Base-by-base conservation (phyloP, 1,284 basidiomycete genomes). In the Ustilago cynodontis region DNA sequence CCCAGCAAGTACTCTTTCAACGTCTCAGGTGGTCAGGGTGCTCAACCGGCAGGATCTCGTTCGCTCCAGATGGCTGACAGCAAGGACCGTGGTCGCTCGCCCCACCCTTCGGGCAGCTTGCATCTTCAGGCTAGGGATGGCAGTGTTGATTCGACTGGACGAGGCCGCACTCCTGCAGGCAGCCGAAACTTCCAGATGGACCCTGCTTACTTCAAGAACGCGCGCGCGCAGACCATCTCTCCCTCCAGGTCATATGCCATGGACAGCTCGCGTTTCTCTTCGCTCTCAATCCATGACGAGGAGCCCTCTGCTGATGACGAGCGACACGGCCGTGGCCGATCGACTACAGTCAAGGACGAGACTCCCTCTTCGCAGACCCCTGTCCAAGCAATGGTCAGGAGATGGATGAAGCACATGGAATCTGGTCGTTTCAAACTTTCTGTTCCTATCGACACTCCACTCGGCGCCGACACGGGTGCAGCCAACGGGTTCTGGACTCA, bases 351-450 rank as follows among this genome's bases (percentile, higher is more conserved):
- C 63, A 74, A 74, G 56, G 68, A 68, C 55, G 68, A 73, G 65
- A 71, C 68, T 20, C 69, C 71, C 16, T 72, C 71, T 31, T 75
- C 71, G 54, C 75, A 18, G 77, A 73, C 77, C 0, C 72, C 83
- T 1, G 89, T 97, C 3, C 83, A 87, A 10, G 82, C 86, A 2
- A 90, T 97, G 87, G 91, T 91, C 1, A 82, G 84, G 8, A 90
- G 95, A 10, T 96, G 95, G 94, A 87, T 89, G 72, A 79, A 81
- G 13, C 92, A 95, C 86, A 85, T 97, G 24, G 88, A 89, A 0
- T 83, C 88, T 7, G 94, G 93, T 1, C 87, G 88, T 3, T 97
- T 97, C 87, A 86, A 88, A n/a, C 88, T 95, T 3, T 91, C 91
- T 3, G 91, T 94, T 1, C 90, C 93, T 1, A 65, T 88, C 9